These are phyloP conservation scores for Cenococcum geophilum DNA, from an alignment of 495 filamentous ascomycete species.

Conservation along the genomic window DNA sequence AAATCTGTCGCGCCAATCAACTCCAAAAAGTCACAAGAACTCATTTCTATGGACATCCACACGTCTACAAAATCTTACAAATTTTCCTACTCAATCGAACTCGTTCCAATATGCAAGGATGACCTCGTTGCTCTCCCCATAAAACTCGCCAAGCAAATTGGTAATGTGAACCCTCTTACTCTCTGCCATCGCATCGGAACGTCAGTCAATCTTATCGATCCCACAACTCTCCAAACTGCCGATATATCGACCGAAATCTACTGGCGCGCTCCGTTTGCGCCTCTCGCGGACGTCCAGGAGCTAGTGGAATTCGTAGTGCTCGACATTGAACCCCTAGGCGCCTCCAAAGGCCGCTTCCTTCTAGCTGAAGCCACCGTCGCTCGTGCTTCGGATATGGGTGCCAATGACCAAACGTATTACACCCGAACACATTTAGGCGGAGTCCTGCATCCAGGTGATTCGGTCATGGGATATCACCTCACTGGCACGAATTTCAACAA, in stretches of 20 bases:
- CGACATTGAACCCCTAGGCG: conserved; percentile 79
- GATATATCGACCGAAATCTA: conserved; percentile 75
- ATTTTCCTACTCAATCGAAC: conserved; percentile 76
- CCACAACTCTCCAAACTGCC: conserved; percentile 80
- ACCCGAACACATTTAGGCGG: conserved; percentile 83
- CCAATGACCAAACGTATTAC: conserved; percentile 79
- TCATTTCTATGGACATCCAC: conserved; percentile 91
- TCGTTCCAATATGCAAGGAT: conserved; percentile 94
- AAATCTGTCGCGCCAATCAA: conserved; percentile 69
- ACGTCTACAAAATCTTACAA: conserved; percentile 86
- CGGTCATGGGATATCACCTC: conserved; percentile 84
- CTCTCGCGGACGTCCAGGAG: conserved; percentile 76
- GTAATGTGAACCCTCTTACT: conserved; percentile 76
- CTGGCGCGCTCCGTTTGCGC: conserved; percentile 80
- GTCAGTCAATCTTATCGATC: conserved; percentile 81
- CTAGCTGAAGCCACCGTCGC: conserved; percentile 84
- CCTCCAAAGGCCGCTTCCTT: conserved; percentile 70
- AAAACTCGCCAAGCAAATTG: conserved; percentile 74
- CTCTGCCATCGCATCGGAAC: conserved; percentile 89
- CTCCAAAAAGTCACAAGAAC: conserved; percentile 79
- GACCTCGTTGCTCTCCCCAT: conserved; percentile 89
- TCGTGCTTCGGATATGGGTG: conserved; percentile 79
- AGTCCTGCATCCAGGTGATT: conserved; percentile 83
- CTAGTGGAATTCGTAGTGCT: conserved; percentile 89
- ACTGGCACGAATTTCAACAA: conserved; percentile 90